These are phyloP conservation scores for Phylloporus scabripes DNA, from an alignment of 768 basidiomycete species.

Conservation along the genomic window DNA sequence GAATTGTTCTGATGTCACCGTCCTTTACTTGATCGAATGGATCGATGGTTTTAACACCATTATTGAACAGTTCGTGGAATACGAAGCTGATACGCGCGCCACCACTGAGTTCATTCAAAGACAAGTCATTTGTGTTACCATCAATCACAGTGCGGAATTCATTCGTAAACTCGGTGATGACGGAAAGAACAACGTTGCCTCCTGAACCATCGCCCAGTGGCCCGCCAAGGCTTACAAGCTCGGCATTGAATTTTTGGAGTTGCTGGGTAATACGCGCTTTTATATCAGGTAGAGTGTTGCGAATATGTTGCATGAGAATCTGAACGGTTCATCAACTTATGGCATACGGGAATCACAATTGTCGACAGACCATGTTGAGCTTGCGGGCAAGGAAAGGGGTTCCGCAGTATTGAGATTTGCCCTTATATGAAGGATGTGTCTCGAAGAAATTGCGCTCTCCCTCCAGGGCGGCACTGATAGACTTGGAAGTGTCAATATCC, in stretches of 20 bases:
- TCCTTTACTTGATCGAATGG: constrained; percentile 99
- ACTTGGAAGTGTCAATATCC: constrained; percentile 87
- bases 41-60: constrained; percentile 92
- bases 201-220: constrained; percentile 79
- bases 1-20: constrained; percentile 90
- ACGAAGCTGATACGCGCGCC: constrained; percentile 99
- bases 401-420: constrained; percentile 94
- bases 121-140: constrained; percentile 93
- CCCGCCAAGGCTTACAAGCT: constrained; percentile 82
- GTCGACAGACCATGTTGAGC: constrained; percentile 74
- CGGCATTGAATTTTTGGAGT: constrained; percentile 80
- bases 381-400: constrained; percentile 95
- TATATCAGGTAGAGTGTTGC: constrained; percentile 96
- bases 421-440: constrained; percentile 86
- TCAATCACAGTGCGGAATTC: constrained; percentile 98
- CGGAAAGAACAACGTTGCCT: constrained; percentile 89
- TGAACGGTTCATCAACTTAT: constrained; percentile 26
- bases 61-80: constrained; percentile 97
- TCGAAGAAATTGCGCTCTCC: constrained; percentile 92
- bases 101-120: constrained; percentile 94
- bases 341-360: background rate
- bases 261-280: constrained; percentile 92
- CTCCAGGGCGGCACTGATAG: constrained; percentile 82
- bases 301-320: constrained; percentile 99
- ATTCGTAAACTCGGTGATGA: constrained; percentile 96